Evolutionary conservation across 208 protist genomes (phyloP).

Genomic region (Crithidia mellificae): DNA sequence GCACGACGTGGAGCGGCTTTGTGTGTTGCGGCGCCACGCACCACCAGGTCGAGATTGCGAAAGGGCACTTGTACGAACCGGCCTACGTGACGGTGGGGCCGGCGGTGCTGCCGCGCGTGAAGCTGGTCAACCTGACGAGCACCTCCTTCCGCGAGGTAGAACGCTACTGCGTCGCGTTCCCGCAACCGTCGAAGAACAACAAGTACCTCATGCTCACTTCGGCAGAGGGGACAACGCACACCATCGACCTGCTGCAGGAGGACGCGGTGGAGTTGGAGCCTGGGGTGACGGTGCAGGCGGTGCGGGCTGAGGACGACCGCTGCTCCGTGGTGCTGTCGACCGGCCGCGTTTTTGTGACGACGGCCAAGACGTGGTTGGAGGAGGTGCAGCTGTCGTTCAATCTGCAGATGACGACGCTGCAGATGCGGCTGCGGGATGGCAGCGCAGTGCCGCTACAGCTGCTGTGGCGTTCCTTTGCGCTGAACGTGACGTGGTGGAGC

Average conservation of each 20-base stretch:
- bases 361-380: slow-evolving; percentile 13
- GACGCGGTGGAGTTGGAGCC: slow-evolving; percentile 33
- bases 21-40: slow-evolving; percentile 30
- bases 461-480: slow-evolving; percentile 28
- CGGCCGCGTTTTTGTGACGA: slow-evolving; percentile 17
- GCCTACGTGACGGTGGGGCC: slow-evolving; percentile 49
- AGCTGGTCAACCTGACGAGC: slow-evolving; percentile 53
- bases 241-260: slow-evolving; percentile 30
- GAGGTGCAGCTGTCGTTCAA: slow-evolving; percentile 35
- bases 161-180: slow-evolving; percentile 27
- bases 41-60: slow-evolving; percentile 30
- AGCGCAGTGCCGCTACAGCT: slow-evolving; percentile 28
- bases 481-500: slow-evolving; percentile 34
- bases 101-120: slow-evolving; percentile 39
- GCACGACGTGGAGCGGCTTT: slow-evolving; percentile 45
- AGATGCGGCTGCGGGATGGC: slow-evolving; percentile 32
- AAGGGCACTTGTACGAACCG: slow-evolving; percentile 47
- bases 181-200: slow-evolving; percentile 33
- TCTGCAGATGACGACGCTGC: slow-evolving; percentile 26
- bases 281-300: slow-evolving; percentile 27
- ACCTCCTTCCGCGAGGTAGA: slow-evolving; percentile 37
- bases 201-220: slow-evolving; percentile 38
- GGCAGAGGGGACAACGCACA: slow-evolving; percentile 14
- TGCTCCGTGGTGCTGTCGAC: slow-evolving; percentile 29
- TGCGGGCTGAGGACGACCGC: slow-evolving; percentile 11